These are phyloP conservation scores for Cryptococcus sp. DNA, from an alignment of 1,284 basidiomycete species.

Conservation along the genomic window DNA sequence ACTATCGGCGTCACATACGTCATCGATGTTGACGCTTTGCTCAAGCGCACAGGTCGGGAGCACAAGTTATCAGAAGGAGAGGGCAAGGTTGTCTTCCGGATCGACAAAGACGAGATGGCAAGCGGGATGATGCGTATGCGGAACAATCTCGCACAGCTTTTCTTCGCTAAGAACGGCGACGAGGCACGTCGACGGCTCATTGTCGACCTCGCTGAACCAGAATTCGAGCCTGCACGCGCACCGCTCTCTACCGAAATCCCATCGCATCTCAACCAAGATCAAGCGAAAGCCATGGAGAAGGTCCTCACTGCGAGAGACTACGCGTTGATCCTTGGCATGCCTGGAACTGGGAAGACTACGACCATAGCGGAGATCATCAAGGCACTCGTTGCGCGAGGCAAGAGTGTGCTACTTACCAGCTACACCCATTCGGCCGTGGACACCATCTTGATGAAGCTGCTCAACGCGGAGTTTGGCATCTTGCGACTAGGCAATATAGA, in stretches of 20 bases:
- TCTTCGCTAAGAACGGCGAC: constrained; percentile 65
- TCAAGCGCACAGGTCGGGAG: constrained; percentile 50
- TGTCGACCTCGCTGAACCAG: constrained; percentile 76
- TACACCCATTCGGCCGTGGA: constrained; percentile 99
- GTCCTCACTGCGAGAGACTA: constrained; percentile 84
- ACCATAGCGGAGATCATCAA: constrained; percentile 87
- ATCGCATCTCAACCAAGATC: constrained; percentile 68
- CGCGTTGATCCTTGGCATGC: constrained; percentile 92
- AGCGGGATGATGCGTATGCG: constrained; percentile 84
- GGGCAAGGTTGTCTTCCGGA: constrained; percentile 66
- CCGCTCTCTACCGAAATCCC: constrained; percentile 42
- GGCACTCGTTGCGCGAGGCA: constrained; percentile 73
- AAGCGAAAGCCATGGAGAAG: constrained; percentile 70
- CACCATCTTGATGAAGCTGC: constrained; percentile 82
- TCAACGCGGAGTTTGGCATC: constrained; percentile 68
- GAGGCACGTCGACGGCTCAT: constrained; percentile 68
- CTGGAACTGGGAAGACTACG: constrained; percentile 97
- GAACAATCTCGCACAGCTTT: constrained; percentile 85
- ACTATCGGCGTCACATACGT: constrained; percentile 79
- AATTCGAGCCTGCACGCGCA: constrained; percentile 58
- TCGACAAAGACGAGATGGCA: constrained; percentile 91
- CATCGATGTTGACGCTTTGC: constrained; percentile 63
- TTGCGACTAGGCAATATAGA: constrained; percentile 86
- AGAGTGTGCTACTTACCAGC: constrained; percentile 83
- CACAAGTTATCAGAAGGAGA: constrained; percentile 15